Base-by-base conservation (phyloP, 1,284 basidiomycete genomes). In the Heterobasidion irregulare region DNA sequence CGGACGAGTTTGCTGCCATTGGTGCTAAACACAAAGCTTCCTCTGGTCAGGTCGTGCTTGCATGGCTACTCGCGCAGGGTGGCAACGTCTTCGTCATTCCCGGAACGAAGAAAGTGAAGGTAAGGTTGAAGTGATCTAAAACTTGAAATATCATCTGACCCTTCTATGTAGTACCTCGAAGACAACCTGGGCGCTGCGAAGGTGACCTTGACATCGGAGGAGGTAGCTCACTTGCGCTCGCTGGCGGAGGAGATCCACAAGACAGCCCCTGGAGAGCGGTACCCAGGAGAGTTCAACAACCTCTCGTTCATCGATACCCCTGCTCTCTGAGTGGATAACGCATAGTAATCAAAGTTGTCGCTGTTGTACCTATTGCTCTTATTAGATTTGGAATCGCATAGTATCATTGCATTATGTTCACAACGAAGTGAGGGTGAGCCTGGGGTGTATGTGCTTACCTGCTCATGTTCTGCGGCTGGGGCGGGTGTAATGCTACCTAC, bases 41-140 rank as follows among this genome's bases (percentile, higher is more conserved):
- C 0, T 56, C 80, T 0, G 75, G 78, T 0, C 84, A 86, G 64
- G 70, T 83, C n/a, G 66, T 74, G 0, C 70, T 88, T 10, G 82
- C 85, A 0, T 88, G 84, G 84, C 57, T 76, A 18, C 63, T 71
- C 35, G 67, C 68, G 15, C 72, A 70, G 64, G 69, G 68, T 50
- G 64, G 64, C 33, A 68, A 70, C 59, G 62, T 73, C 57, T 63
- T 75, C 46, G 68, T 74, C 0, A 74, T 77, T 50, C 75, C 73
- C 2, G 73, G 73, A 0, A 66, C 68, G 8, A 63, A 59, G 2
- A 62, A 61, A 10, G 45, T 65, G 26, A 48, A 57, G 41, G 64
- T 66, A 36, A 18, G 19, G 15, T 32, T 13, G 26, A 26, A 26
- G 26, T 26, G 26, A 47, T 34, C 6, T 3, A 10, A 9, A 8